Percentiles rank a stretch among this genome's conserved stretches.
Evolutionary conservation across 768 basidiomycete genomes (phyloP).

Genomic region (Suillus lakei): DNA sequence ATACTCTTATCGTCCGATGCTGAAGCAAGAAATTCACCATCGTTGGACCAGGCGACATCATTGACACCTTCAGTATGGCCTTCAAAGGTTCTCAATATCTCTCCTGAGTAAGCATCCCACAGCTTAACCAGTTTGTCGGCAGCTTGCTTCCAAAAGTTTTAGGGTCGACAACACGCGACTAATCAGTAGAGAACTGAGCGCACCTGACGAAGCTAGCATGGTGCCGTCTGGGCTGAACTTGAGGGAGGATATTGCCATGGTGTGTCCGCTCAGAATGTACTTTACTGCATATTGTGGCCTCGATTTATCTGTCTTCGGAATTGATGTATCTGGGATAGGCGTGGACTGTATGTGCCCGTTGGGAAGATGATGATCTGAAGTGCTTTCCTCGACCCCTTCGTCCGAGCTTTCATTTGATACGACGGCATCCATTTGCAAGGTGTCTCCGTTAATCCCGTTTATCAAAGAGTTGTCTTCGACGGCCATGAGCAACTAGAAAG

Average conservation of each 20-base stretch:
- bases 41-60: constrained; percentile 87
- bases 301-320: constrained; percentile 12
- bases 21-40: constrained; percentile 84
- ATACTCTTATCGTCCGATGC: constrained; percentile 94
- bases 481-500: background rate
- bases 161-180: constrained; percentile 20
- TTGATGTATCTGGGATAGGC: background rate
- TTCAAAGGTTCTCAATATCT: constrained; percentile 71
- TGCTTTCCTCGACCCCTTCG: background rate
- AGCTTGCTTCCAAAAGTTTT: constrained; percentile 58
- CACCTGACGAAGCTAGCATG: constrained; percentile 84
- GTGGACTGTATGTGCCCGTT: background rate
- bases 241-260: constrained; percentile 78
- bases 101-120: constrained; percentile 76
- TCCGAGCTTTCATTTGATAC: constrained; percentile 1
- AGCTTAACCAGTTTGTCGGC: constrained; percentile 84
- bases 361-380: background rate
- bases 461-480: background rate
- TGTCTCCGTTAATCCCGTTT: background rate
- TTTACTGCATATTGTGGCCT: constrained; percentile 61
- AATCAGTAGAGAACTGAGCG: constrained; percentile 31
- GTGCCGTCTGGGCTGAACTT: constrained; percentile 89
- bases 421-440: background rate
- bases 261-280: constrained; percentile 81
- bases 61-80: constrained; percentile 87